Conservation (phyloP, 1,284 basidiomycete genomes). For the Boletus chippewaensis region DNA sequence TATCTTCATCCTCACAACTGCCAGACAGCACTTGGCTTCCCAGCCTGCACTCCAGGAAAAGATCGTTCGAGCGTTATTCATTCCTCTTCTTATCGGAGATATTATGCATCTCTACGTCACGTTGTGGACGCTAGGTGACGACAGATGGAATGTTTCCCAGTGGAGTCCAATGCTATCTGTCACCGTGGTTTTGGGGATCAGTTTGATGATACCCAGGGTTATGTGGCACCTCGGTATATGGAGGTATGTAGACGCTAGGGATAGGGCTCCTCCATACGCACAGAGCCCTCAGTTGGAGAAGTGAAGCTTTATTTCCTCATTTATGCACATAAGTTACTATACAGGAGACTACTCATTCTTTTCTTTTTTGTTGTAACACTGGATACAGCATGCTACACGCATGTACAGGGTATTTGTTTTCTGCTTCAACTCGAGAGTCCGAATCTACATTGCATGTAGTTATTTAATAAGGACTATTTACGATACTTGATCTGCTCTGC, state of each 20-base stretch:
- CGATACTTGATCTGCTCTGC: conserved; percentile 55
- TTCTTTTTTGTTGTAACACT: neutral
- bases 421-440: neutral
- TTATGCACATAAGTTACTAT: conserved; percentile 19
- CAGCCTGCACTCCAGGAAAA: conserved; percentile 64
- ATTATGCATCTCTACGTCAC: conserved; percentile 59
- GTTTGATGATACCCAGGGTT: conserved; percentile 58
- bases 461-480: conserved; percentile 60
- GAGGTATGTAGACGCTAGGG: conserved; percentile 61
- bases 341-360: neutral
- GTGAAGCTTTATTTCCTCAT: conserved; percentile 23
- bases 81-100: conserved; percentile 63
- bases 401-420: conserved; percentile 13
- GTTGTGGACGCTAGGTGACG: conserved; percentile 64
- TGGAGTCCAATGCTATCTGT: conserved; percentile 67
- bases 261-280: conserved; percentile 27
- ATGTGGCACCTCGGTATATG: conserved; percentile 69
- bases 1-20: conserved; percentile 54
- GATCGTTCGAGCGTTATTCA: conserved; percentile 54
- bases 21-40: conserved; percentile 49
- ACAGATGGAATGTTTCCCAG: conserved; percentile 49
- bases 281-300: conserved; percentile 5
- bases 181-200: conserved; percentile 56
- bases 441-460: conserved; percentile 11
- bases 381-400: neutral